phyloP scores from a whole-genome alignment of 441 rosid species.

The Omphalea diandra region DNA sequence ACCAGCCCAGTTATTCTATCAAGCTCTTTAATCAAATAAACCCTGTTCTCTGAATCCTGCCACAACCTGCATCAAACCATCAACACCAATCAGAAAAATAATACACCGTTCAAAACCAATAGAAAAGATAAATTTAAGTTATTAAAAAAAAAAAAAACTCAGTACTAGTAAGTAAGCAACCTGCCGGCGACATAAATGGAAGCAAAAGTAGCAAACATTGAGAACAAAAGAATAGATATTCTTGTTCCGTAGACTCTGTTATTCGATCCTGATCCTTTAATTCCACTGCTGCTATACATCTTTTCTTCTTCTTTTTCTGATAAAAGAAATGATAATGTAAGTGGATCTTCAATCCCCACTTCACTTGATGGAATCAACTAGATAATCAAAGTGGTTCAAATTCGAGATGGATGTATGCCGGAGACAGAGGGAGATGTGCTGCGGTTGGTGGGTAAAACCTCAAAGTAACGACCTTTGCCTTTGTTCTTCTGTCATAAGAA shows the following conservation, averaged over 20 bases:
- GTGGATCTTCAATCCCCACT: constrained; percentile 13
- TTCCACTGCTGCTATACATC: constrained; percentile 3
- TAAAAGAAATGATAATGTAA: not conserved
- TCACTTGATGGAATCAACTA: not conserved
- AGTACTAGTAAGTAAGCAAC: constrained; percentile 40
- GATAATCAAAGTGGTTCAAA: not conserved
- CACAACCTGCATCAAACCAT: no score
- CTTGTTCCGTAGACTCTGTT: constrained; percentile 35
- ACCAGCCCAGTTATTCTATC: constrained; percentile 82
- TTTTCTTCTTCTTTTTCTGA: not conserved
- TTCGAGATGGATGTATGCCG: no score
- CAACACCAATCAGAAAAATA: no score
- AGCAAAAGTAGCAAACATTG: constrained; percentile 80
- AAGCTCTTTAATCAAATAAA: constrained; percentile 81
- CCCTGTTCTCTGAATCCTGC: constrained; percentile 92
- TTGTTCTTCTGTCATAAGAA: no score
- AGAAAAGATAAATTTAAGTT: not conserved
- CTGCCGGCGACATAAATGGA: constrained; percentile 89
- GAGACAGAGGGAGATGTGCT: no score
- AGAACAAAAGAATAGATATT: constrained; percentile 55
- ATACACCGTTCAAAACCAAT: not conserved
- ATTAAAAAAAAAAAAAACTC: not conserved
- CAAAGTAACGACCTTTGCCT: no score
- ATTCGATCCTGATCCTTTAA: constrained; percentile 28
- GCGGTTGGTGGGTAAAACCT: no score